A percentile compares a stretch with the other conserved stretches of the same genome.
Evolutionary conservation across 2,329 filamentous ascomycete genomes (phyloP).

Genomic region (Falciphora oryzae): DNA sequence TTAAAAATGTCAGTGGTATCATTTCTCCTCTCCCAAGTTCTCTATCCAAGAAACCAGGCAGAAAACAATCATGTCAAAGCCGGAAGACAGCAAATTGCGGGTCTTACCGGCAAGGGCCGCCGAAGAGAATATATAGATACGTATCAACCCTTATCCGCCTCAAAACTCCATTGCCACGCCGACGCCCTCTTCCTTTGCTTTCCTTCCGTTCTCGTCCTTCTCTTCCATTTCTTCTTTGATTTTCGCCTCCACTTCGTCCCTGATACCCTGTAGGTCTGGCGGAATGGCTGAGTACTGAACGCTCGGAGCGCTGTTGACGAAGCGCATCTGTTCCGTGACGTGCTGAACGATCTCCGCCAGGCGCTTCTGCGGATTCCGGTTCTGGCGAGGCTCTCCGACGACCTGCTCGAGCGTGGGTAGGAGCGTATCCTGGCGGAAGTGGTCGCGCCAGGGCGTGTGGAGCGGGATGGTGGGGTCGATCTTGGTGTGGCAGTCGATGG

Average conservation of each 20-base stretch:
- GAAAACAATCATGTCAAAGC: not conserved
- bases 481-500: slow-evolving; percentile 65
- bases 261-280: slow-evolving; percentile 63
- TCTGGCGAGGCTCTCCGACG: slow-evolving; percentile 61
- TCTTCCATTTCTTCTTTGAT: slow-evolving; percentile 60
- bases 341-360: slow-evolving; percentile 70
- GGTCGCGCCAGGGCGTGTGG: slow-evolving; percentile 78
- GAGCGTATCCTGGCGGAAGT: slow-evolving; percentile 82
- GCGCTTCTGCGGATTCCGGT: slow-evolving; percentile 73
- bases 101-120: not conserved
- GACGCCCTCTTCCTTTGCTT: slow-evolving; percentile 49
- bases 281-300: slow-evolving; percentile 80
- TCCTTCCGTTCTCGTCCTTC: slow-evolving; percentile 47
- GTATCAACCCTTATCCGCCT: not conserved
- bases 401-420: slow-evolving; percentile 80
- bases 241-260: slow-evolving; percentile 63
- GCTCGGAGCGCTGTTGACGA: slow-evolving; percentile 78
- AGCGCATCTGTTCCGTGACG: slow-evolving; percentile 79
- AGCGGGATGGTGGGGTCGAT: slow-evolving; percentile 69
- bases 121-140: not conserved
- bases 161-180: slow-evolving; percentile 51
- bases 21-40: not conserved
- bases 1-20: not conserved
- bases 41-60: not conserved
- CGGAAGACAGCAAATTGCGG: too few relatives aligned